Conservation (phyloP, 169 alveolate genomes). For the Plasmodium vivax region DNA sequence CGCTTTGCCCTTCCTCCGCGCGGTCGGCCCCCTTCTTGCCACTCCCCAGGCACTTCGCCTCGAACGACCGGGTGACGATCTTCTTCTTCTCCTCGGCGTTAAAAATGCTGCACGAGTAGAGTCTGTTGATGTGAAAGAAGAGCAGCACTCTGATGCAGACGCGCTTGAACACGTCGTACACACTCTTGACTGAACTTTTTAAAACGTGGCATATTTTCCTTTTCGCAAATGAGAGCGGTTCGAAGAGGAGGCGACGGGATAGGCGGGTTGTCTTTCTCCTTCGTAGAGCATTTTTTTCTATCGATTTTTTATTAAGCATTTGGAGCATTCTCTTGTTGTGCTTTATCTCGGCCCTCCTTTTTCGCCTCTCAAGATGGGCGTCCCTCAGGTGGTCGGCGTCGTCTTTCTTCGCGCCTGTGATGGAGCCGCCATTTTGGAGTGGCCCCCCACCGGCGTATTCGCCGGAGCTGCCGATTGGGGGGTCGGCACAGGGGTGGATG, state of each 20-base stretch:
- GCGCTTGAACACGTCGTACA: background rate
- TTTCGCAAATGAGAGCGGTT: background rate
- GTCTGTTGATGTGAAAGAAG: slow-evolving; percentile 37
- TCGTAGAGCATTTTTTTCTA: background rate
- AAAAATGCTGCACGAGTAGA: slow-evolving; percentile 29
- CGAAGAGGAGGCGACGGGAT: background rate
- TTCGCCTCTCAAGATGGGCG: background rate
- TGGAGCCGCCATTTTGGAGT: background rate
- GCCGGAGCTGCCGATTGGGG: background rate
- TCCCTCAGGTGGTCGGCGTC: background rate
- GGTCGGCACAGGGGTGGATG: background rate
- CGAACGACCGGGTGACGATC: slow-evolving; percentile 27
- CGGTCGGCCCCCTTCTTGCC: background rate
- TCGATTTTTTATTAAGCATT: background rate
- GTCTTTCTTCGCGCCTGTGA: background rate
- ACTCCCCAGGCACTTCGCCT: background rate
- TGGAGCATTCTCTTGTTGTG: background rate
- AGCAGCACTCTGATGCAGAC: slow-evolving; percentile 17
- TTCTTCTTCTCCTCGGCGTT: slow-evolving; percentile 9
- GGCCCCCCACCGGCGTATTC: background rate
- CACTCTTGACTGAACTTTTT: background rate
- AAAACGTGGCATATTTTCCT: background rate
- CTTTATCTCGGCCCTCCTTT: background rate
- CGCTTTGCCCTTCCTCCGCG: background rate
- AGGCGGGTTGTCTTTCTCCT: slow-evolving; percentile 17